A percentile compares a stretch with the other conserved stretches of the same genome.
Conservation (phyloP, 2,329 filamentous ascomycete species). For the Metarhizium album region DNA sequence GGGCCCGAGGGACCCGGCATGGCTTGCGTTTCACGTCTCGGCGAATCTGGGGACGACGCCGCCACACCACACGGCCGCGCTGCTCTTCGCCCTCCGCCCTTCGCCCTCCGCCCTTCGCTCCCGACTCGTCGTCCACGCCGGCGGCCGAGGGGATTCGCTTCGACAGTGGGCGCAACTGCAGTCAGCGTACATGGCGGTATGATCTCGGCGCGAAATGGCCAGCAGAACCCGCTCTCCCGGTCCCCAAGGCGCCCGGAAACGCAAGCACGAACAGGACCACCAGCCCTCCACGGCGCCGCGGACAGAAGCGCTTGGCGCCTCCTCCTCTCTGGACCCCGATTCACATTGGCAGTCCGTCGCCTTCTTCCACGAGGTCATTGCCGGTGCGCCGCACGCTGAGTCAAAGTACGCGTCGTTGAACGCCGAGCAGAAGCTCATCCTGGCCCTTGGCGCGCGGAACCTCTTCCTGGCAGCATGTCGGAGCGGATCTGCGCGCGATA, state of each 20-base stretch:
- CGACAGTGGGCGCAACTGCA: background rate
- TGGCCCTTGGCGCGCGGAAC: constrained; percentile 6
- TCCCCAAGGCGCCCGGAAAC: background rate
- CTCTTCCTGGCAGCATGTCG: constrained; percentile 3
- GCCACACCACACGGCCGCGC: background rate
- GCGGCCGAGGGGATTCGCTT: no score
- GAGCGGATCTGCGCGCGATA: constrained; percentile 1
- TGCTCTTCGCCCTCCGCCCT: no score
- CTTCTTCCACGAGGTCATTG: constrained; percentile 7
- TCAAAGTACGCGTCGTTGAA: constrained; percentile 1
- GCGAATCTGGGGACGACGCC: no score
- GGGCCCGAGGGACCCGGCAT: background rate
- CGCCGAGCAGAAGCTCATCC: constrained; percentile 5
- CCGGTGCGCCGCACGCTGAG: background rate
- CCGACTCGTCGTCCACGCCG: no score
- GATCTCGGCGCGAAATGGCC: background rate
- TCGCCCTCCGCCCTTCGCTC: no score
- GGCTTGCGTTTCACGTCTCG: background rate
- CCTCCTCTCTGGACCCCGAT: background rate
- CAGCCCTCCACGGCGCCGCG: background rate
- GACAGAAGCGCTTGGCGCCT: background rate
- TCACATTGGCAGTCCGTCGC: constrained; percentile 4
- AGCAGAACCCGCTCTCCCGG: background rate
- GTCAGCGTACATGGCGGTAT: background rate
- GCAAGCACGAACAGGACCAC: background rate